Conservation (phyloP, 2,329 filamentous ascomycete species). For the Trichoderma citrinoviride region DNA sequence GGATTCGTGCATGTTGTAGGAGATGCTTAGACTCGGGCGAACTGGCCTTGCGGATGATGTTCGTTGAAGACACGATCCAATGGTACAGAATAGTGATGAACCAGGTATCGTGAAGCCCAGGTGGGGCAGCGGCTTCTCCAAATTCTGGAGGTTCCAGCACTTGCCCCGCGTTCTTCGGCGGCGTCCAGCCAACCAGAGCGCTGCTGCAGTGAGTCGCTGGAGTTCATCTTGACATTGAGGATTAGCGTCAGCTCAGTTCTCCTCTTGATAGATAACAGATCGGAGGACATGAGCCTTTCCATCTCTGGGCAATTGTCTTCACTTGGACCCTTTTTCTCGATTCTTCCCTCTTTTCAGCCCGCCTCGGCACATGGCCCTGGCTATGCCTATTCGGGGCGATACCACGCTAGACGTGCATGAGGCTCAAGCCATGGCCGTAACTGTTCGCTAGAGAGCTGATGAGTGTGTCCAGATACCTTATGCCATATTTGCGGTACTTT, state of each 20-base stretch:
- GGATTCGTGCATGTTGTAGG: background rate
- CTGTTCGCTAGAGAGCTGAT: background rate
- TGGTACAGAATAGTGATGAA: background rate
- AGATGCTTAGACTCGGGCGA: background rate
- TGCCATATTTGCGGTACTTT: background rate
- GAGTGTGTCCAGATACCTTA: background rate
- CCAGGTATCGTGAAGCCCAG: background rate
- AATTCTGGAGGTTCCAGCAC: background rate
- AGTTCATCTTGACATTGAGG: too few relatives aligned
- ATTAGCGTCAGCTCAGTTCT: background rate
- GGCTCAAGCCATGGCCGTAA: constrained; percentile 2
- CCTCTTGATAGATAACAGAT: constrained; percentile 7
- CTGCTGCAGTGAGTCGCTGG: background rate
- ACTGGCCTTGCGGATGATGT: background rate
- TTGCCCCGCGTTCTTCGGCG: constrained; percentile 11
- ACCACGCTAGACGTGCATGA: constrained; percentile 12
- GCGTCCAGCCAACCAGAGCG: background rate
- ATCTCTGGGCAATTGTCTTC: background rate
- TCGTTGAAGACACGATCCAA: background rate
- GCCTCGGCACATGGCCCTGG: constrained; percentile 3
- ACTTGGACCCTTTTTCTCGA: background rate
- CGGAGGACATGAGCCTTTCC: background rate
- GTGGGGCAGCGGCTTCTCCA: constrained; percentile 2
- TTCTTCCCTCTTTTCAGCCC: background rate
- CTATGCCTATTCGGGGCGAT: constrained; percentile 13